Evolutionary conservation across 768 basidiomycete genomes (phyloP).

Genomic region (Lentinula raphanica): DNA sequence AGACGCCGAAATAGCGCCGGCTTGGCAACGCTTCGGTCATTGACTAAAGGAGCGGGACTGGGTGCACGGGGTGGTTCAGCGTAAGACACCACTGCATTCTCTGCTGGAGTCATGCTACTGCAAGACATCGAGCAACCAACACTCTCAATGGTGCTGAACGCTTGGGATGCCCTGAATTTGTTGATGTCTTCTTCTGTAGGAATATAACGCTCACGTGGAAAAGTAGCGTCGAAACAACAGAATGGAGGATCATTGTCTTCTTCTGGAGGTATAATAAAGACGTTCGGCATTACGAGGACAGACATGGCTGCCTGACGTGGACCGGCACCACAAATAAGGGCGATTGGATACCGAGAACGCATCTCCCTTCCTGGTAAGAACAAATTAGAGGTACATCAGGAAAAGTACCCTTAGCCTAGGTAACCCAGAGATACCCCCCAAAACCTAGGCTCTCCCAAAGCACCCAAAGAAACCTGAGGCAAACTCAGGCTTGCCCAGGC

Average conservation of each 20-base stretch:
- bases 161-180: constrained; percentile 41
- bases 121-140: constrained; percentile 24
- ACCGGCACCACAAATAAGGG: too few relatives aligned
- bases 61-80: constrained; percentile 22
- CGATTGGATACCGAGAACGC: too few relatives aligned
- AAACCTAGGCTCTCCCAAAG: too few relatives aligned
- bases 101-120: constrained; percentile 29
- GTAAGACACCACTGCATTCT: constrained; percentile 24
- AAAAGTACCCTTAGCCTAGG: too few relatives aligned
- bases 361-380: too few relatives aligned
- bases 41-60: constrained; percentile 28
- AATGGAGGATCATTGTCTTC: constrained; percentile 52
- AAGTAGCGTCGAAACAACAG: constrained; percentile 53
- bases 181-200: constrained; percentile 21
- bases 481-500: too few relatives aligned
- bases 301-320: neutral
- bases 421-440: too few relatives aligned
- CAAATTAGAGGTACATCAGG: too few relatives aligned
- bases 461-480: too few relatives aligned
- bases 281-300: constrained; percentile 29
- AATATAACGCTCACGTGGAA: constrained; percentile 13
- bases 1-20: too few relatives aligned
- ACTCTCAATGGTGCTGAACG: constrained; percentile 41
- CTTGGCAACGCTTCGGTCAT: too few relatives aligned
- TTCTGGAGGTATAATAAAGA: constrained; percentile 54